These are phyloP conservation scores for Marasmius sp. DNA, from an alignment of 1,284 basidiomycete genomes.

Conservation along the genomic window DNA sequence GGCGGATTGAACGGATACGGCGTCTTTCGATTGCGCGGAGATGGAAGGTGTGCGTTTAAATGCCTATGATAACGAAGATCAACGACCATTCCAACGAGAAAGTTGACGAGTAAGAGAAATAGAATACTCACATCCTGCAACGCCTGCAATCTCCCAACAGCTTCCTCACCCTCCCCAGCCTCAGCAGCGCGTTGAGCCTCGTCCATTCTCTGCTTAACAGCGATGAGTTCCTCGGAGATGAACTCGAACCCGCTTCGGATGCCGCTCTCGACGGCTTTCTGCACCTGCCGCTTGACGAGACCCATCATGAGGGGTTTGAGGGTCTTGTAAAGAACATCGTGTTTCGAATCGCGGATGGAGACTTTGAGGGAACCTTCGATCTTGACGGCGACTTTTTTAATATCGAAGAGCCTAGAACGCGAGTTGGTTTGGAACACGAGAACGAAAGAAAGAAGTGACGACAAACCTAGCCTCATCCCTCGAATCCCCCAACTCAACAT, in stretches of 20 bases:
- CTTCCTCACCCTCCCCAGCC: conserved; percentile 29
- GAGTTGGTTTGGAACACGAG: too few relatives aligned
- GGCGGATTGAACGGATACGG: conserved; percentile 34
- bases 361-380: conserved; percentile 82
- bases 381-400: conserved; percentile 78
- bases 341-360: conserved; percentile 89
- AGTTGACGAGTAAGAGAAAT: too few relatives aligned
- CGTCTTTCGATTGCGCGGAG: conserved; percentile 32
- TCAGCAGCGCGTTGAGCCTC: conserved; percentile 49
- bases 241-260: conserved; percentile 85
- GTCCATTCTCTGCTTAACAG: conserved; percentile 73
- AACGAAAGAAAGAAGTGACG: not conserved
- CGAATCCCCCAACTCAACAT: conserved; percentile 15
- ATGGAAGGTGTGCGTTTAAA: conserved; percentile 55
- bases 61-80: too few relatives aligned
- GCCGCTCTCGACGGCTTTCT: conserved; percentile 78
- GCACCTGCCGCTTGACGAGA: conserved; percentile 89
- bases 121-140: too few relatives aligned
- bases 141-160: conserved; percentile 42
- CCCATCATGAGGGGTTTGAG: conserved; percentile 72
- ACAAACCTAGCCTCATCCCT: not conserved
- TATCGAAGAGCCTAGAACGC: conserved; percentile 76
- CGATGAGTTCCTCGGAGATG: conserved; percentile 84
- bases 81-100: too few relatives aligned
- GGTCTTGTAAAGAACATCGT: conserved; percentile 89